Evolutionary conservation across 495 filamentous ascomycete genomes (phyloP), one percentile per base, ranked within the genome.

Genomic region (Talaromyces trachyspermus): DNA sequence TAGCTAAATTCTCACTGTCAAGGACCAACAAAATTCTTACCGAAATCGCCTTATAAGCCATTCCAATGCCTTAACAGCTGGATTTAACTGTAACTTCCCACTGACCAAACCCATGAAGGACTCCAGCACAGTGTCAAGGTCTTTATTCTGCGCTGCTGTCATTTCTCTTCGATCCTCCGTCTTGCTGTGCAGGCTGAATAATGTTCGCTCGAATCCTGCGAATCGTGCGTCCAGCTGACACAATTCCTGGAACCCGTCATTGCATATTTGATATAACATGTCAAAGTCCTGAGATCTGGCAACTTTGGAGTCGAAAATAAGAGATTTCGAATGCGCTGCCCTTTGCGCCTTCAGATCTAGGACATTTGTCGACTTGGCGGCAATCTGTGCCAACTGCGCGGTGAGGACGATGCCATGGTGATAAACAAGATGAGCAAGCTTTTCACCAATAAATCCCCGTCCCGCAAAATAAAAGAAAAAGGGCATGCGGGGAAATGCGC

Each of bases 121-220:
- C 52, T 92, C 83, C 42, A 97, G 60, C 29, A 78, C 86, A 33
- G 67, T 65, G 65, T 95, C 81, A 25, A 99, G 73, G 36, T 86
- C 83, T 52, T 78, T 69, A 57, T 95, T 96, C 55, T 97, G 85
- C 12, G 74, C 65, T 12, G 70, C 74, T 1, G 81, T 91, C 81
- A 95, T 86, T 63, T 90, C 80, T 10, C 75, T 84, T 27, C 92
- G 77, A 54, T 99, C 92, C 52, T 91, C 80, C 45, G 75, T 68
- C 63, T 88, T 92, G 70, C 90, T 95, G 61, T 94, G 84, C 50
- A 89, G 84, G 65, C 85, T 91, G 74, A 95, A 99, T 32, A 99
- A 64, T 5, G 78, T 84, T 35, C 71, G 69, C 39, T 74, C 74
- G 58, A 87, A 96, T 15, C 68, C 64, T 25, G 72, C 41, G 52